Percentiles rank a stretch among this genome's conserved stretches.
Evolutionary conservation across 1,284 basidiomycete genomes (phyloP).

Genomic region (Pisolithus thermaeus): DNA sequence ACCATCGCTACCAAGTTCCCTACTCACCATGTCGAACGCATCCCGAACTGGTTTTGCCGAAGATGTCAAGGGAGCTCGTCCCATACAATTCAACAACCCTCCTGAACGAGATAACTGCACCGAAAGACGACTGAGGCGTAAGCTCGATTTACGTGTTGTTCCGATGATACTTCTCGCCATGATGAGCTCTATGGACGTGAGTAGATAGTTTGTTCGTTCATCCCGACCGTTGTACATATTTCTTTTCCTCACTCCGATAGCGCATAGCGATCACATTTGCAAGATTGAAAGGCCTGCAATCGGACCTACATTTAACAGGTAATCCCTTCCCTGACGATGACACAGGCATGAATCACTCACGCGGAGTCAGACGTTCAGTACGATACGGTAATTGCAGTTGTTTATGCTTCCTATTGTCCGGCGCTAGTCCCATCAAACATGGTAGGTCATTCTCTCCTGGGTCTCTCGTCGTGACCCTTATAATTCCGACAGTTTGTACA

Average conservation of each 20-base stretch:
- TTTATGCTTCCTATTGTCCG: constrained; percentile 57
- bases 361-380: constrained; percentile 49
- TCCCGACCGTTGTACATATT: not conserved
- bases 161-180: constrained; percentile 62
- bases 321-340: constrained; percentile 6
- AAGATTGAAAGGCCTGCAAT: constrained; percentile 52
- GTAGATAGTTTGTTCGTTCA: constrained; percentile 15
- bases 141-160: constrained; percentile 53
- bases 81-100: not conserved
- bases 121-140: constrained; percentile 43
- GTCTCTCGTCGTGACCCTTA: not conserved
- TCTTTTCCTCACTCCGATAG: constrained; percentile 24
- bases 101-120: constrained; percentile 16
- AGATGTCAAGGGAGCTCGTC: not conserved
- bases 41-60: no score
- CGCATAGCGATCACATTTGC: constrained; percentile 55
- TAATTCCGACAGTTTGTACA: not conserved
- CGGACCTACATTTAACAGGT: constrained; percentile 51
- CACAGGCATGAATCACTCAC: not conserved
- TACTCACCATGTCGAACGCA: no score
- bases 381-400: constrained; percentile 52
- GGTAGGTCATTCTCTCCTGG: constrained; percentile 27
- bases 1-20: no score
- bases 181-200: constrained; percentile 67
- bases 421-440: constrained; percentile 64